Evolutionary conservation across 2,329 filamentous ascomycete genomes (phyloP), one percentile per base, ranked within the genome.

Genomic region (Tolypocladium album): DNA sequence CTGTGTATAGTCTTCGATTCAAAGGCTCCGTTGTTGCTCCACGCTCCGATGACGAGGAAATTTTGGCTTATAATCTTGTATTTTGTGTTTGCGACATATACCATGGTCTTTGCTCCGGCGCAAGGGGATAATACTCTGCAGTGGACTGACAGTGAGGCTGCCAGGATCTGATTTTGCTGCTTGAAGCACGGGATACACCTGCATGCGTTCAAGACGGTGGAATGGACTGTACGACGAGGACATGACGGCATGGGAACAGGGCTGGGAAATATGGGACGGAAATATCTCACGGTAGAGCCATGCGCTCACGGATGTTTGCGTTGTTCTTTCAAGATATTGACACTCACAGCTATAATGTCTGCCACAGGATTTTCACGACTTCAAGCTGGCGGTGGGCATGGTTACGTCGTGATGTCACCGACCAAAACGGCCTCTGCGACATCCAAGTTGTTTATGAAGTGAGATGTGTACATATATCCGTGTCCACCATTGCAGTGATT

Each of bases 21-120:
- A n/a, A 36, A 22, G 31, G 31, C 4, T n/a, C 20, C 4, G 17
- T 7, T 22, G 50, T 15, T 12, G 31, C 50, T 9, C 15, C 36
- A 22, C 9, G 31, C 20, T 22, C 13, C 31, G 50, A 22, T 22
- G 20, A 8, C 20, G 20, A 9, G 50, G 11, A 5, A 13, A 6
- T 36, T 53, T 12, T 34, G 8, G 17, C 20, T 53, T 36, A 22
- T n/a, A 11, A 3, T 36, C 36, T 53, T 53, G 31, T 36, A 31
- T 36, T n/a, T 36, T 22, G 27, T 53, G n/a, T 53, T 58, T 59
- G 45, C 40, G 58, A 53, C 50, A 56, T 50, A 55, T 59, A 55
- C 58, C 47, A 59, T 22, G 36, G 34, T 53, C n/a, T 36, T 53
- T 22, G 31, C 20, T 45, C n/a, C 45, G 55, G 58, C 52, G 55